Base-by-base conservation (phyloP, 2,329 filamentous ascomycete genomes). In the Colletotrichum magnum region DNA sequence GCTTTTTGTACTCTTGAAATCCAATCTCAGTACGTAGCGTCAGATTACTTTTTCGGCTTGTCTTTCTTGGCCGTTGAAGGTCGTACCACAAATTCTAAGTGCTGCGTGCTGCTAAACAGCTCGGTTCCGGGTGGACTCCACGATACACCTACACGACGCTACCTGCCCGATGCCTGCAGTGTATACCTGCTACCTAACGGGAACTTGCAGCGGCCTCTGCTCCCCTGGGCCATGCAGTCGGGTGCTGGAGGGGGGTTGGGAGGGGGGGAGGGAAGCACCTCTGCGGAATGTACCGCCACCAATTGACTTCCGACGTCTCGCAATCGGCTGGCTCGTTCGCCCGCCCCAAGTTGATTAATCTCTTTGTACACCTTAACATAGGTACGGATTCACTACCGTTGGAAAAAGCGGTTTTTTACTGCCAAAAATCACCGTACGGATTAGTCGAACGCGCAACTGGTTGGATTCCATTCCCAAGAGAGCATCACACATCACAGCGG, bases 281-380 rank as follows among this genome's bases (percentile, higher is more conserved):
- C 53, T 50, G 54, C 48, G 52, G 52, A 51, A 64, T 57, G 59
- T 32, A 43, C 61, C 61, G 61, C 66, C 66, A 56, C 66, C 66
- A 59, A 60, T 65, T 69, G 48, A 54, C 66, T 69, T 69, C 61
- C 64, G 36, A n/a, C 28, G 53, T 64, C 54, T 58, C 60, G 48
- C 60, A 68, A 59, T 58, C 65, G 52, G 59, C 60, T 68, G 47
- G 64, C 64, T 68, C 64, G 64, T 68, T 64, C 59, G 21, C 59
- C 36, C 32, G 26, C n/a, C 7, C 32, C 32, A 12, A 51, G 36
- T 47, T 36, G 45, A 5, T 32, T 51, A 26, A 58, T 64, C 24
- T 28, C 45, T 36, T 21, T 7, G n/a, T n/a, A 28, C 61, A 58
- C 47, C 36, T 32, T 12, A 10, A 9, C 7, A 36, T 10, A 36